Evolutionary conservation across 2,329 filamentous ascomycete genomes (phyloP), one percentile per base, ranked within the genome.

Genomic region (Pleomassaria siparia): DNA sequence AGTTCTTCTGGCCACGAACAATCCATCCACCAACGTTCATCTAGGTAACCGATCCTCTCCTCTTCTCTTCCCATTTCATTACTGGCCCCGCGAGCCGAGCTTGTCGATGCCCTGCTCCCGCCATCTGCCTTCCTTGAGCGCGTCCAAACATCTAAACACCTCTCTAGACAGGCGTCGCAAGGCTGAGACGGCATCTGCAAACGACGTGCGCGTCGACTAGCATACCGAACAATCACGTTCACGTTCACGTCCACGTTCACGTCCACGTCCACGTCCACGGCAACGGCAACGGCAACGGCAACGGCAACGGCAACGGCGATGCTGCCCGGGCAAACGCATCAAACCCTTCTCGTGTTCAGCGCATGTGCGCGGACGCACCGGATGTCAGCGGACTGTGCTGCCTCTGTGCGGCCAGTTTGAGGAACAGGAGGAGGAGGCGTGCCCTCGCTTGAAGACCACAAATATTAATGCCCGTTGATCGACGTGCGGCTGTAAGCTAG

Each of bases 401-500:
- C n/a, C n/a, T n/a, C n/a, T n/a, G 25, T 41, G 28, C 35, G 36
- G 8, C 50, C 45, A 53, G 49, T 49, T 45, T 55, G 59, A 21
- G 25, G 45, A 49, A 20, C 50, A n/a, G n/a, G n/a, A n/a, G n/a
- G n/a, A n/a, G n/a, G n/a, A n/a, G n/a, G n/a, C n/a, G n/a, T n/a
- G 55, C 45, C 58, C 54, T 62, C 60, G 63, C 60, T 64, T 59
- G 56, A 43, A 54, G 35, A 21, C 10, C 16, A 20, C 20, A 22
- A 37, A 37, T 37, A 37, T 37, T 30, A 45, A 30, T 7, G 25
- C 51, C 58, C 56, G 57, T 58, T 64, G 64, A 67, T 66, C 64
- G 58, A 58, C 64, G 57, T 64, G 59, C 59, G 62, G 63, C 62
- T 66, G 59, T 52, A 46, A 39, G 49, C 61, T 64, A 66, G 62